Evolutionary conservation across 805 yeast species (phyloP), one percentile per base, ranked within the genome.

Genomic region (Saturnispora hagleri): DNA sequence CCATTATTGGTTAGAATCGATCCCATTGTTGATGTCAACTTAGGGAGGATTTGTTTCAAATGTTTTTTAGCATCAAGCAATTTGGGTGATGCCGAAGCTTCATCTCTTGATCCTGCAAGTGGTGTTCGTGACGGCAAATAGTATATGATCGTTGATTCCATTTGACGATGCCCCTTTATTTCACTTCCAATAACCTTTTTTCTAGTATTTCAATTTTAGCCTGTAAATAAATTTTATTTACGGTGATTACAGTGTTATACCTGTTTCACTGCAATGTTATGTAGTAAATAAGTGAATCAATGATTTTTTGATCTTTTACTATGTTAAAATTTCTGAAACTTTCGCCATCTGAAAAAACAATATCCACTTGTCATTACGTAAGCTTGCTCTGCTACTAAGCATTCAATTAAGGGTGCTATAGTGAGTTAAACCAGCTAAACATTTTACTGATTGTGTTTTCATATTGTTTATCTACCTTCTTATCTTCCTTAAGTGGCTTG

Each of bases 31-130:
- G 46, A 28, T 18, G 44, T 38, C 17, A 90, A 77, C 62, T 91
- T 77, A 7, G 51, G 51, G 17, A 49, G 27, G 5, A 49, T 74
- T 50, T 84, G 69, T 68, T 91, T 90, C 58, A 88, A 80, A 67
- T 89, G 89, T 65, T 85, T 81, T 75, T 90, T 91, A 64, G 87
- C 89, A 50, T 87, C 93, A 24, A 73, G 62, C 44, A 91, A 71
- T 4, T 73, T 71, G 1, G 82, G 73, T 48, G 75, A 77, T 38
- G 76, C 74, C 56, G 86, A 89, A 57, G 24, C 36, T 17, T 84
- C 87, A 64, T 91, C 98, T 12, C 88, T 90, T 2, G 96, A 86
- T 6, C 96, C 96, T 54, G 95, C 81, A 51, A 91, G 74, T 28
- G 99, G 98, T 47, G 93, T 81, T 24, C 93, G 89, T 81, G 54